Base-by-base conservation (phyloP, 495 filamentous ascomycete species). In the Bacidia gigantensis region DNA sequence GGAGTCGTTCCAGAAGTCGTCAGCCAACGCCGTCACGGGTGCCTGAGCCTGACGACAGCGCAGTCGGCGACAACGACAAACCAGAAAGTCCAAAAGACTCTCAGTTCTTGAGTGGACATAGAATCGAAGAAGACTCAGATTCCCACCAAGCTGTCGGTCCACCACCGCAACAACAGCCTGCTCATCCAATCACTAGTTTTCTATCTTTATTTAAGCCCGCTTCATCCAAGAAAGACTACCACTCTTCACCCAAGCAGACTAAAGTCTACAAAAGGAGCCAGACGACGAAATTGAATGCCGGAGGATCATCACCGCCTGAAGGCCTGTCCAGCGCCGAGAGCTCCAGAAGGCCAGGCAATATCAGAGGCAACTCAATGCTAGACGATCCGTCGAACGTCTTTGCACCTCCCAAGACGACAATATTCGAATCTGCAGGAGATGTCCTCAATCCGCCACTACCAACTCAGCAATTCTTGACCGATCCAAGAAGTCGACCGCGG, bases 371-470 rank as follows among this genome's bases (percentile, higher is more conserved):
- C 49, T 69, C 73, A 11, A 41, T 72, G 11, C 50, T 76, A 45
- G 71, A 69, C 26, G 64, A 70, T 51, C 61, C 66, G 1, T 66
- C 60, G 38, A 66, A 69, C 17, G 57, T 71, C 20, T 67, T 77
- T 45, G 77, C 87, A 1, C 92, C 92, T n/a, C 92, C 92, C 0
- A 84, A 80, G 56, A 97, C 92, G 0, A 92, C 85, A 1, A 81
- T 98, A 49, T 92, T 98, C 51, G 92, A 98, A 69, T 87, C 90
- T 0, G 92, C 92, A 1, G 84, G 86, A 11, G 89, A 97, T 62
- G 67, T 98, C 18, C 74, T 98, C 22, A 90, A 89, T 67, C 92
- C 93, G 1, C 92, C 87, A 11, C 66, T 97, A 2, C 90, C 92
- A 12, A 76, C 84, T 0, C 72, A 75, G 2, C 79, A 85, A 26